phyloP scores from a whole-genome alignment of 2,329 filamentous ascomycete genomes.

The Neoscytalidium dimidiatum region DNA sequence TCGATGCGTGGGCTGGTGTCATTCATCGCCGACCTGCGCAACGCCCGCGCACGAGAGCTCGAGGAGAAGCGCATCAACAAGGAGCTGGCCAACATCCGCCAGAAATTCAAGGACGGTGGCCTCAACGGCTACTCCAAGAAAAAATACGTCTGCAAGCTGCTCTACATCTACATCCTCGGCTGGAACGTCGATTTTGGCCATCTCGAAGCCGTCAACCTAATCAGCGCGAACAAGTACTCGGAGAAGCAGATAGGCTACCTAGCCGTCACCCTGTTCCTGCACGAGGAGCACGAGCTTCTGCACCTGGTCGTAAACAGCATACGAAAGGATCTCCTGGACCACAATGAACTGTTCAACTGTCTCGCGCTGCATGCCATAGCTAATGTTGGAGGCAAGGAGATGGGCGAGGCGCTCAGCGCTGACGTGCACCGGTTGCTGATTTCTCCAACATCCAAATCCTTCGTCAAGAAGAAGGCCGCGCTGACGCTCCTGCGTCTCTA shows the following conservation, averaged over 20 bases:
- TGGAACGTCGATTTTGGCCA: slow-evolving; percentile 99
- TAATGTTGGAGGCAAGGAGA: slow-evolving; percentile 93
- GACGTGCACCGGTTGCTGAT: slow-evolving; percentile 95
- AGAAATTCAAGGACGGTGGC: slow-evolving; percentile 96
- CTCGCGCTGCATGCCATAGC: slow-evolving; percentile 95
- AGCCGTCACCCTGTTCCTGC: slow-evolving; percentile 93
- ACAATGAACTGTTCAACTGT: slow-evolving; percentile 98
- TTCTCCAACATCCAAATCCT: slow-evolving; percentile 93
- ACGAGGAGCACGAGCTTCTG: slow-evolving; percentile 94
- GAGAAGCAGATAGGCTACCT: slow-evolving; percentile 99
- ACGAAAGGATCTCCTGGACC: slow-evolving; percentile 88
- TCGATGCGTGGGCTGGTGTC: slow-evolving; percentile 70
- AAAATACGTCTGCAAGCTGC: slow-evolving; percentile 99
- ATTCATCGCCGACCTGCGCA: slow-evolving; percentile 95
- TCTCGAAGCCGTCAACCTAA: slow-evolving; percentile 95
- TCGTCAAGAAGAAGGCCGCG: slow-evolving; percentile 99
- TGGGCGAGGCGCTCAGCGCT: slow-evolving; percentile 88
- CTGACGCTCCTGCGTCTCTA: slow-evolving; percentile 90
- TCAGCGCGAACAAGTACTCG: slow-evolving; percentile 95
- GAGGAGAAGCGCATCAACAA: slow-evolving; percentile 99
- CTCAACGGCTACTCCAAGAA: slow-evolving; percentile 98
- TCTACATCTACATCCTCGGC: slow-evolving; percentile 98
- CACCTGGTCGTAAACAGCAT: slow-evolving; percentile 98
- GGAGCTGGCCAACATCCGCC: slow-evolving; percentile 95
- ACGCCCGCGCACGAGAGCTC: slow-evolving; percentile 89